A percentile compares a stretch with the other conserved stretches of the same genome.
Conservation (phyloP, 495 filamentous ascomycete species). For the Hypoxylon intermedium region DNA sequence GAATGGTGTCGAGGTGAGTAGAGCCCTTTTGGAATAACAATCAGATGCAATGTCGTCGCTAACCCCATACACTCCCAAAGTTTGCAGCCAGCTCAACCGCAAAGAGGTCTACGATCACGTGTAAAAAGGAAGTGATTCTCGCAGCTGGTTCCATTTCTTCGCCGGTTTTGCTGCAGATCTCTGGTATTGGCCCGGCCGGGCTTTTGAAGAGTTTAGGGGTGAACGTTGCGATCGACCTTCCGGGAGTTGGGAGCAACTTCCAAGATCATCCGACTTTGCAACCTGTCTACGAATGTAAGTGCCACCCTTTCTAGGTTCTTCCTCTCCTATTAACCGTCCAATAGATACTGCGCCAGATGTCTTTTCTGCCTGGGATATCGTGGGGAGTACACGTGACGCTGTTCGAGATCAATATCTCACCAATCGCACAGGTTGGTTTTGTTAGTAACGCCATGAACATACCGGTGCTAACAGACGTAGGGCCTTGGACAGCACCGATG, state of each 20-base stretch:
- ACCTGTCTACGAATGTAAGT: slow-evolving; percentile 49
- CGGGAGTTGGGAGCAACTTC: slow-evolving; percentile 52
- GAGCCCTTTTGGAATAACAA: slow-evolving; percentile 10
- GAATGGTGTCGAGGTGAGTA: slow-evolving; percentile 24
- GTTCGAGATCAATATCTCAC: slow-evolving; percentile 43
- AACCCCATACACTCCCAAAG: slow-evolving; percentile 19
- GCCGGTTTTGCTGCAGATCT: slow-evolving; percentile 64
- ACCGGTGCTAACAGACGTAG: slow-evolving; percentile 30
- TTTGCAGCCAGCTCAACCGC: slow-evolving; percentile 32
- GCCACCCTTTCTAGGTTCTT: background rate
- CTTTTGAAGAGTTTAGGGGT: slow-evolving; percentile 42
- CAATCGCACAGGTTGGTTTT: slow-evolving; percentile 44
- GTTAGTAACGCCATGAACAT: background rate
- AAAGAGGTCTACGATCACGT: slow-evolving; percentile 27
- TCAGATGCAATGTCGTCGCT: slow-evolving; percentile 22
- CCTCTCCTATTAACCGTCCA: slow-evolving; percentile 24
- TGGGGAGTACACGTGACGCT: slow-evolving; percentile 34
- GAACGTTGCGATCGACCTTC: slow-evolving; percentile 42
- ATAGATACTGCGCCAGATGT: slow-evolving; percentile 45
- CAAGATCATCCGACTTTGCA: slow-evolving; percentile 48
- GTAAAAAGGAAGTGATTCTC: slow-evolving; percentile 58
- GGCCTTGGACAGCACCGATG: slow-evolving; percentile 51
- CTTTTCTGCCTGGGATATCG: slow-evolving; percentile 46
- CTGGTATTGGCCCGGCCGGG: slow-evolving; percentile 57
- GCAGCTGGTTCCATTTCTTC: slow-evolving; percentile 60